phyloP scores from a whole-genome alignment of 495 filamentous ascomycete species.

The Astrocystis sublimbata region DNA sequence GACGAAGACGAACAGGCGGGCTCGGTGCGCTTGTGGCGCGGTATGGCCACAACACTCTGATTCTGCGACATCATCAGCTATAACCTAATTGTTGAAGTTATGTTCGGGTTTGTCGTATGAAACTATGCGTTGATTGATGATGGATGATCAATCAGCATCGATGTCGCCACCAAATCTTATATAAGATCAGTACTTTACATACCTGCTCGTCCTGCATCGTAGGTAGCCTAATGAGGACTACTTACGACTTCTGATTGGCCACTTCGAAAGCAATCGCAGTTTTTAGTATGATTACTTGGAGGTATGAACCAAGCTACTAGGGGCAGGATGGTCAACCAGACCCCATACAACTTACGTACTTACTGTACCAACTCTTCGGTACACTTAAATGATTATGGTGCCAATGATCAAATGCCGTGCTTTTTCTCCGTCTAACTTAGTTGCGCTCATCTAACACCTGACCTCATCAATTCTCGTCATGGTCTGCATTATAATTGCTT shows the following conservation, averaged over 20 bases:
- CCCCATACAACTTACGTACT: no score
- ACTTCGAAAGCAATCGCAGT: slow-evolving; percentile 9
- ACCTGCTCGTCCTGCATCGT: no score
- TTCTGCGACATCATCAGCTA: not conserved
- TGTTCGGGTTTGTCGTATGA: not conserved
- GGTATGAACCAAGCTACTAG: no score
- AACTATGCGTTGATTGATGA: no score
- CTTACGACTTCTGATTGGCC: slow-evolving; percentile 11
- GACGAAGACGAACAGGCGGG: not conserved
- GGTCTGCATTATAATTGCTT: no score
- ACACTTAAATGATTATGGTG: no score
- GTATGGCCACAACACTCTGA: slow-evolving; percentile 4
- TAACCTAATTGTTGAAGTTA: not conserved
- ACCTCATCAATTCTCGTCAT: no score
- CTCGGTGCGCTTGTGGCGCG: slow-evolving; percentile 3
- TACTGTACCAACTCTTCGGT: no score
- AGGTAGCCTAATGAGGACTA: not conserved
- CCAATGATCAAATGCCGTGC: no score
- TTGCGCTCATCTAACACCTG: no score
- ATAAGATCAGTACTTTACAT: not conserved
- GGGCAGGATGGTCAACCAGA: no score
- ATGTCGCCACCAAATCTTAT: not conserved
- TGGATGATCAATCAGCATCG: not conserved
- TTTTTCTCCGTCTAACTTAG: no score
- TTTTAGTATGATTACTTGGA: not conserved